Base-by-base conservation (phyloP, 306 rosid genomes). In the Coriaria nepalensis region DNA sequence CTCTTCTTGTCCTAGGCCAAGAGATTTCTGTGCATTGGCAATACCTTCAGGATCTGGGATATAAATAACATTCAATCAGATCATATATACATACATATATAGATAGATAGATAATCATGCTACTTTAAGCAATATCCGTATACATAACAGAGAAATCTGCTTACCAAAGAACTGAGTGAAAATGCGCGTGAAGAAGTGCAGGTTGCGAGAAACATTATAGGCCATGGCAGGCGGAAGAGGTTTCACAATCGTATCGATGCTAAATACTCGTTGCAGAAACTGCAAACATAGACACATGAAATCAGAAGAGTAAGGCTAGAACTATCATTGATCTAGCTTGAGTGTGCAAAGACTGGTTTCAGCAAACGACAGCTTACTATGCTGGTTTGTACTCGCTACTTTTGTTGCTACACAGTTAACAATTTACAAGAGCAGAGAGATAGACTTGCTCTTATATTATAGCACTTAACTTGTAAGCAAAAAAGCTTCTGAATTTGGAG, bases 91-190 rank as follows among this genome's bases (percentile, higher is more conserved):
- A 20, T 20, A 20, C n/a, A n/a, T n/a, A n/a, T n/a, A n/a, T n/a
- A n/a, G n/a, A n/a, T n/a, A n/a, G n/a, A n/a, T n/a, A n/a, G n/a
- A n/a, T n/a, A n/a, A n/a, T n/a, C n/a, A n/a, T n/a, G n/a, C n/a
- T n/a, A n/a, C n/a, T n/a, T n/a, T n/a, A n/a, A n/a, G n/a, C n/a
- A n/a, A n/a, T n/a, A n/a, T n/a, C n/a, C n/a, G n/a, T n/a, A n/a
- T n/a, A n/a, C 47, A 9, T 45, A 10, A 37, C 14, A 49, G 32
- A 8, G 34, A 70, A 68, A 59, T 57, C 10, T 37, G 58, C 93
- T 57, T 75, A 90, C 98, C 98, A 40, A 79, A 81, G 72, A 90
- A 85, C 50, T 81, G 98, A 0, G 98, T 90, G 79, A 90, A 90
- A 65, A 90, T 90, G 60, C 95, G 82, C 0, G 98, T 85, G 79